A percentile compares a stretch with the other conserved stretches of the same genome.
phyloP scores from a whole-genome alignment of 805 yeast genomes.

The Lachancea meyersii region DNA sequence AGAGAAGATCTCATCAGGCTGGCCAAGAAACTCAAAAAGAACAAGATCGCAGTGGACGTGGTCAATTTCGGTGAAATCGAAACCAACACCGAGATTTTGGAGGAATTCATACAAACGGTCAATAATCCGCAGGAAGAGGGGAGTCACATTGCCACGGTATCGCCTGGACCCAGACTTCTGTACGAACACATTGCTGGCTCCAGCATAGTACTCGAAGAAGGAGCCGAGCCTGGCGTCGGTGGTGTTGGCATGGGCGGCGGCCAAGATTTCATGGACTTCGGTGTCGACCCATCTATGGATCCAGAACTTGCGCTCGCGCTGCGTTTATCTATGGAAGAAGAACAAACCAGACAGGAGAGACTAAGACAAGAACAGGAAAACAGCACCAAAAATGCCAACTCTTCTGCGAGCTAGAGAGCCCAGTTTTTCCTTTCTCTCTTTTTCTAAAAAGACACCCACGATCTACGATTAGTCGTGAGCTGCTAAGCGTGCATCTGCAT shows the following conservation, averaged over 20 bases:
- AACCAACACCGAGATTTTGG: slow-evolving; percentile 68
- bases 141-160: slow-evolving; percentile 76
- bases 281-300: slow-evolving; percentile 84
- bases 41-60: slow-evolving; percentile 81
- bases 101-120: slow-evolving; percentile 66
- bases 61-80: slow-evolving; percentile 89
- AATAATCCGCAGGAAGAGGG: slow-evolving; percentile 58
- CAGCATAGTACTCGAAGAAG: slow-evolving; percentile 61
- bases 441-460: no score
- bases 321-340: slow-evolving; percentile 91
- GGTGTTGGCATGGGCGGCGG: slow-evolving; percentile 37
- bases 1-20: slow-evolving; percentile 70
- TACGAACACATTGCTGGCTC: slow-evolving; percentile 77
- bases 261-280: slow-evolving; percentile 54
- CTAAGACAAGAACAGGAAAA: slow-evolving; percentile 36
- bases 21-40: slow-evolving; percentile 90
- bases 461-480: no score
- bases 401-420: background rate
- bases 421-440: no score
- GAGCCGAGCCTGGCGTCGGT: slow-evolving; percentile 30
- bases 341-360: slow-evolving; percentile 83
- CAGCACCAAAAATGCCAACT: slow-evolving; percentile 7
- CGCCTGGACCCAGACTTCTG: slow-evolving; percentile 80
- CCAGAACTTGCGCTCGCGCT: slow-evolving; percentile 96
- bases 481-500: no score